Evolutionary conservation across 305 asterid species (phyloP), one percentile per base, ranked within the genome.

Genomic region (Fraxinus ornus): DNA sequence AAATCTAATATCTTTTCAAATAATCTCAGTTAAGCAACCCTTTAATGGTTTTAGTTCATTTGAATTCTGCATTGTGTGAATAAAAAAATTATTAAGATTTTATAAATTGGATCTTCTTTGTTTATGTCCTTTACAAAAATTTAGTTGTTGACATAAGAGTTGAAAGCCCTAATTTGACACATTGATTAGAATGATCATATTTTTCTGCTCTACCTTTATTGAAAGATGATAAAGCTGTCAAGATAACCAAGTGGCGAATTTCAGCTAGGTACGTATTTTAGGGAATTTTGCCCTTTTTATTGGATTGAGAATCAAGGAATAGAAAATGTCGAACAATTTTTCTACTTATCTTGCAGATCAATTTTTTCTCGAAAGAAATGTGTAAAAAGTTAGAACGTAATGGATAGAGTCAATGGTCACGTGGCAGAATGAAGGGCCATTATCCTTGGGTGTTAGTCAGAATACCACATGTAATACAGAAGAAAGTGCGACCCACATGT

Each of bases 351-450:
- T 1, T 13, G 52, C 64, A 19, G 72, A 62, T 62, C 28, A 57
- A 10, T 47, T 44, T 76, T 7, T 75, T 2, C 21, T 70, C 7
- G 60, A 41, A 75, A 55, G 76, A 7, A 2, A 17, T 35, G 62
- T 32, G 72, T 74, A 80, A 12, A 68, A 78, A 33, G 12, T 78
- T 79, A 47, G 22, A 68, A 39, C 71, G 24, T 71, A 35, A 30
- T 64, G 30, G 66, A 66, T 55, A 47, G 81, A 75, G 75, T 68
- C 33, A 78, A 62, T 66, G 24, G 22, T 52, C 77, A 72, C 15
- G 5, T 37, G 19, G 44, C 70, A 78, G 72, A 79, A 86, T 36
- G 8, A 77, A 72, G 37, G 33, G 60, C 79, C 80, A 55, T 66
- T 12, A 82, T 19, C 9, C 10, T 26, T 22, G 36, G 24, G 26